Evolutionary conservation across 164 flowering plant species (phyloP).

Genomic region (Cinnamomum chago): DNA sequence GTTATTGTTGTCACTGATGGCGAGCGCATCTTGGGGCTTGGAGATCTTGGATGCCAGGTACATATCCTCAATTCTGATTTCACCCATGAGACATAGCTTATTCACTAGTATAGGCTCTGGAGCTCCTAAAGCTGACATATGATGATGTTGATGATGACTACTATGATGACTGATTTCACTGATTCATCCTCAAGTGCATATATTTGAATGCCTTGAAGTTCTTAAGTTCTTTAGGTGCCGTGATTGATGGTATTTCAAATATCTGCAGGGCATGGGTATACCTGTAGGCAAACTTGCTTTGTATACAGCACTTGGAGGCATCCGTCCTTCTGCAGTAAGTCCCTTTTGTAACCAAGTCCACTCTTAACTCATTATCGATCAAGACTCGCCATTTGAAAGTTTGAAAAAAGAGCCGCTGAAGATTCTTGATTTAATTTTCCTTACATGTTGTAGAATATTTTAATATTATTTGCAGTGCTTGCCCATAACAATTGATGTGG

Average conservation of each 20-base stretch:
- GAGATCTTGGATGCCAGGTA: constrained; percentile 89
- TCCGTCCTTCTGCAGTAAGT: constrained; percentile 91
- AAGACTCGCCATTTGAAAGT: background rate
- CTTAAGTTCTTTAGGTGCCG: background rate
- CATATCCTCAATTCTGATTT: background rate
- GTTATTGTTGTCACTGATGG: constrained; percentile 94
- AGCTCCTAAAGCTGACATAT: no score
- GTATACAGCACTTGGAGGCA: constrained; percentile 87
- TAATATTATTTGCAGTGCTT: constrained; percentile 52
- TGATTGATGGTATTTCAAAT: constrained; percentile 7
- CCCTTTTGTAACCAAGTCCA: constrained; percentile 3
- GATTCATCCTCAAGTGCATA: no score
- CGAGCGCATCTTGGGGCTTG: constrained; percentile 77
- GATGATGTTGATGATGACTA: no score
- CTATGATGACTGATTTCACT: no score
- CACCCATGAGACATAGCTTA: background rate
- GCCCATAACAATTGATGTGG: constrained; percentile 90
- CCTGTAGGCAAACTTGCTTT: constrained; percentile 87
- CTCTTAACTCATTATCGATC: background rate
- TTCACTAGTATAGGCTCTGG: background rate
- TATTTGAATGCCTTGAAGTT: background rate
- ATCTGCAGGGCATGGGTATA: constrained; percentile 88
- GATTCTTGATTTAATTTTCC: background rate
- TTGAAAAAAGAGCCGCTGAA: background rate
- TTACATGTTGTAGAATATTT: background rate